Conservation (phyloP, 73 alveolate genomes). For the Stentor coeruleus region DNA sequence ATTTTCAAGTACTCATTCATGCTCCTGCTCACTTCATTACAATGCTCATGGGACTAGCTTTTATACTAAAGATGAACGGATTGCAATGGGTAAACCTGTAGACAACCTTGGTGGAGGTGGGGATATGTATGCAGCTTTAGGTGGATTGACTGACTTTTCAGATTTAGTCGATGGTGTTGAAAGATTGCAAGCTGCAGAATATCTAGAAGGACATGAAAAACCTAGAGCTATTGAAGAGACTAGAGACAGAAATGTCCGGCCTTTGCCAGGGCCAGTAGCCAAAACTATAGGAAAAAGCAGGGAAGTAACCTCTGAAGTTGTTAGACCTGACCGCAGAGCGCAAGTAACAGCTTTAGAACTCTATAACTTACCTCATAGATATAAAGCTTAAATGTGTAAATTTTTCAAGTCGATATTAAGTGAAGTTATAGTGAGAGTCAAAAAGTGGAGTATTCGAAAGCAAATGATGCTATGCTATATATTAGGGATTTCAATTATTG, state of each 20-base stretch:
- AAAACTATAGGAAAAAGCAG: no score
- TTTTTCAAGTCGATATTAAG: neutral
- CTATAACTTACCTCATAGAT: neutral
- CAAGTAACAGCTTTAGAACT: constrained; percentile 8
- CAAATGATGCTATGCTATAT: constrained; percentile 11
- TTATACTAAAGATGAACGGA: constrained; percentile 95
- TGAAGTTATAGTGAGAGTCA: neutral
- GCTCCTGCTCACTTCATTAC: constrained; percentile 85
- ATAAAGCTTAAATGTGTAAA: neutral
- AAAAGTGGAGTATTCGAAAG: neutral
- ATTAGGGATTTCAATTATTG: neutral
- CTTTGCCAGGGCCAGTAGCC: no score
- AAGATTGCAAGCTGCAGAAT: constrained; percentile 11
- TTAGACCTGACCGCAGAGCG: no score
- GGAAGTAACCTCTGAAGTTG: no score
- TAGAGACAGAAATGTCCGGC: neutral
- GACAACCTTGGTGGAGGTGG: constrained; percentile 62
- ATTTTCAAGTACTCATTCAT: constrained; percentile 84
- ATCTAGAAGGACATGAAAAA: neutral
- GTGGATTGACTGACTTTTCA: constrained; percentile 58
- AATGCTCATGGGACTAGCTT: constrained; percentile 84
- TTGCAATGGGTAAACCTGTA: constrained; percentile 90
- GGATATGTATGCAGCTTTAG: constrained; percentile 44
- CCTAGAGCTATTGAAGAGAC: neutral
- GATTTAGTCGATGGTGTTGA: constrained; percentile 48